A percentile compares a stretch with the other conserved stretches of the same genome.
Evolutionary conservation across 495 filamentous ascomycete genomes (phyloP).

Genomic region (Letharia columbiana): DNA sequence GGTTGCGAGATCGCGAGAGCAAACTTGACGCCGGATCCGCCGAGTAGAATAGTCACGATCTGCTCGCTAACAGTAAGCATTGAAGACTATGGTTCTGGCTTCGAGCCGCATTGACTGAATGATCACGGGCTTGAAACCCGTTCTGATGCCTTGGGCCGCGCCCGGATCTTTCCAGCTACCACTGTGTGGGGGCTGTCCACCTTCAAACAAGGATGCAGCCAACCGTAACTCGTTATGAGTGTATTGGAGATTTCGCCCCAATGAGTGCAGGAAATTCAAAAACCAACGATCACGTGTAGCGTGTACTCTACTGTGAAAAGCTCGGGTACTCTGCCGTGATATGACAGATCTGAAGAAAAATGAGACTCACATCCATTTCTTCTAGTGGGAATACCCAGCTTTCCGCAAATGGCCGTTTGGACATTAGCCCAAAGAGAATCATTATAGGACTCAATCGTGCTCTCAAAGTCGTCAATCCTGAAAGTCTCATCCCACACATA

Average conservation of each 20-base stretch:
- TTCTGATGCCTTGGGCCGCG: neutral
- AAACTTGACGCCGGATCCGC: constrained; percentile 24
- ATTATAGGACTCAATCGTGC: constrained; percentile 19
- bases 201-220: neutral
- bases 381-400: constrained; percentile 13
- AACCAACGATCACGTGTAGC: neutral
- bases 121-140: neutral
- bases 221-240: neutral
- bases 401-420: constrained; percentile 19
- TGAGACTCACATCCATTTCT: constrained; percentile 1
- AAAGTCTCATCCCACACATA: constrained; percentile 28
- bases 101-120: neutral
- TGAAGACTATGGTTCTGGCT: neutral
- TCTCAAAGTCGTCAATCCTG: neutral
- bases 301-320: neutral
- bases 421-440: constrained; percentile 19
- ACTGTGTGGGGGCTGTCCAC: neutral
- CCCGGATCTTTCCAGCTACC: neutral
- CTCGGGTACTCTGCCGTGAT: neutral
- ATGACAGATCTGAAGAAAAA: neutral
- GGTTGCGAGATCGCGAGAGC: constrained; percentile 19
- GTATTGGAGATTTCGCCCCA: neutral
- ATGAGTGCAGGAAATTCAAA: neutral
- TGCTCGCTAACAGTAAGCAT: neutral
- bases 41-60: constrained; percentile 24